A percentile compares a stretch with the other conserved stretches of the same genome.
Evolutionary conservation across 768 basidiomycete genomes (phyloP).

Genomic region (Nidularia sp.): DNA sequence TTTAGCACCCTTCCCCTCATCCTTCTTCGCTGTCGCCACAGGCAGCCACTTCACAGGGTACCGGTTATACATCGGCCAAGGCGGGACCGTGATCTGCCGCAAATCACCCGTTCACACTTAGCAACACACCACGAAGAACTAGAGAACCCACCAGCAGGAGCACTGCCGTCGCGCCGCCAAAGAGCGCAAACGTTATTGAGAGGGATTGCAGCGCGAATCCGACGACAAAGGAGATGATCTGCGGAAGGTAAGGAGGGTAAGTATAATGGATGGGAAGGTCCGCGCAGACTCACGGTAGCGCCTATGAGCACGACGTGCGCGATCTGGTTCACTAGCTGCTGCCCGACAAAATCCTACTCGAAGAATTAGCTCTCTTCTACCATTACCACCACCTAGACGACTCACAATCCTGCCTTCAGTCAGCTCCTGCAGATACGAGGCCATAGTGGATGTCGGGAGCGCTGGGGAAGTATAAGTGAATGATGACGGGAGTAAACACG

Average conservation of each 20-base stretch:
- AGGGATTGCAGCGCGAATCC: slow-evolving; percentile 59
- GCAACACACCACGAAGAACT: neutral
- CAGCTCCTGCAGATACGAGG: slow-evolving; percentile 20
- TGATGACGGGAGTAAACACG: neutral
- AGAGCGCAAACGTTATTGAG: slow-evolving; percentile 44
- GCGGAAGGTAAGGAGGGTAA: neutral
- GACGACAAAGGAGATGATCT: slow-evolving; percentile 49
- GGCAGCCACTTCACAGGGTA: slow-evolving; percentile 65
- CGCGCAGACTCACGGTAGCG: slow-evolving; percentile 36
- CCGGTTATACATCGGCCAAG: slow-evolving; percentile 64
- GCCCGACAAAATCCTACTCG: slow-evolving; percentile 59
- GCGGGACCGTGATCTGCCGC: slow-evolving; percentile 55
- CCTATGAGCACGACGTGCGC: slow-evolving; percentile 37
- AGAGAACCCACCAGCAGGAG: slow-evolving; percentile 39
- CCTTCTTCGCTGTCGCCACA: slow-evolving; percentile 21
- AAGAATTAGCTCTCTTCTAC: neutral
- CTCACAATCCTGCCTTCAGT: slow-evolving; percentile 39
- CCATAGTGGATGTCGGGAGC: neutral
- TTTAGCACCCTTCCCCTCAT: neutral
- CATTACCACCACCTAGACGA: neutral
- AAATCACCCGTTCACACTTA: neutral
- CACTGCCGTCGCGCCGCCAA: slow-evolving; percentile 32
- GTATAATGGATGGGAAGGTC: slow-evolving; percentile 28
- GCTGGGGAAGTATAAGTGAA: neutral
- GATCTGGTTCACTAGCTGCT: slow-evolving; percentile 47